phyloP scores from a whole-genome alignment of 2,329 filamentous ascomycete species.

The Fusarium austroafricanum region DNA sequence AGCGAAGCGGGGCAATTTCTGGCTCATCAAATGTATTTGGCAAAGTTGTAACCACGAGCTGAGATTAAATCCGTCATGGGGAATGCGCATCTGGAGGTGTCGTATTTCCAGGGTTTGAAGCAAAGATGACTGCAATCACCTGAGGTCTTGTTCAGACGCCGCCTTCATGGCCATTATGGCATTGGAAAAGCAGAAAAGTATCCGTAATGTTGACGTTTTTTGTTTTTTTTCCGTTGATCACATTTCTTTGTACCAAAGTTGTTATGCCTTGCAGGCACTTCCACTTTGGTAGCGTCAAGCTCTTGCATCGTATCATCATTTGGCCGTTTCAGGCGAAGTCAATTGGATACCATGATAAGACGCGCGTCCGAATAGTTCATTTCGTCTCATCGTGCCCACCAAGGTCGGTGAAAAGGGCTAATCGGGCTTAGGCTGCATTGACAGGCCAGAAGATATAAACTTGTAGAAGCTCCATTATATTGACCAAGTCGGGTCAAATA shows the following conservation, averaged over 20 bases:
- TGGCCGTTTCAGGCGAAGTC: not conserved
- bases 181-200: not conserved
- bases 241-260: not conserved
- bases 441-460: not conserved
- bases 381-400: not conserved
- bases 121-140: not conserved
- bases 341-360: not conserved
- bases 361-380: not conserved
- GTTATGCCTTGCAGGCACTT: slow-evolving; percentile 4
- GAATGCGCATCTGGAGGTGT: not conserved
- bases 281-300: not conserved
- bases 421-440: not conserved
- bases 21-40: not conserved
- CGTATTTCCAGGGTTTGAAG: not conserved
- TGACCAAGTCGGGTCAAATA: not conserved
- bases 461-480: not conserved
- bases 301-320: not conserved
- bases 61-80: not conserved
- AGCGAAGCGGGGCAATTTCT: not conserved
- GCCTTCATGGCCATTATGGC: too few relatives aligned
- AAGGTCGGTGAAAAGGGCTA: not conserved
- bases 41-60: not conserved
- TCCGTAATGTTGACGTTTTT: not conserved
- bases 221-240: not conserved
- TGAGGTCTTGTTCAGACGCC: not conserved